Evolutionary conservation across 1,284 basidiomycete species (phyloP), one percentile per base, ranked within the genome.

Genomic region (Phaffia rhodozyma): DNA sequence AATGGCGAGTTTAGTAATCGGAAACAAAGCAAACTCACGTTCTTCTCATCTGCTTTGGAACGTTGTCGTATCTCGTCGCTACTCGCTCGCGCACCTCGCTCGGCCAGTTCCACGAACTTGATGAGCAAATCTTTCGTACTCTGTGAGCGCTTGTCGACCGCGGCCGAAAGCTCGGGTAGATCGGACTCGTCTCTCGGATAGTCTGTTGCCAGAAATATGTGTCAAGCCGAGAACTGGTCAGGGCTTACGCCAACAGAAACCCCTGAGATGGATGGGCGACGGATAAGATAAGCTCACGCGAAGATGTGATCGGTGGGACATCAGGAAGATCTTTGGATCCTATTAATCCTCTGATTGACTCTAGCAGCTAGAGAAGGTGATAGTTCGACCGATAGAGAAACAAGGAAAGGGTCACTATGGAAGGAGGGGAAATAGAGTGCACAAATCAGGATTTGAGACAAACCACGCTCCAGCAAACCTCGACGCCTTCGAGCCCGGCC

Each of bases 391-490:
- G 1, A 9, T 38, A 27, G 1, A 43, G 43, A 21, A n/a, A 30
- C 34, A n/a, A 20, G 38, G 1, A 3, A 47, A 25, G 21, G 1
- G 20, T 51, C 38, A 25, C 53, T 47, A 55, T 25, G 38, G 51
- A 48, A 34, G 60, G 49, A 29, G 25, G 49, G 58, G 20, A 50
- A 38, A 63, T 34, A 60, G 32, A 58, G 58, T 23, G n/a, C 66
- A 71, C 66, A 47, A 56, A 47, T 7, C 3, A 29, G 5, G 32
- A 50, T 6, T 16, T 43, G 13, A 43, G 9, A 67, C 76, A 53
- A 74, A 92, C 90, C 81, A 92, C 89, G 67, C 83, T 80, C 90
- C 90, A 93, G 74, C 89, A 92, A n/a, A 89, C 83, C 67, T 88
- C 84, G 69, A 92, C 83, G 32, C 87, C 86, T 57, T 86, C 84